phyloP scores from a whole-genome alignment of 495 filamentous ascomycete genomes.

The Trichoderma reesei region DNA sequence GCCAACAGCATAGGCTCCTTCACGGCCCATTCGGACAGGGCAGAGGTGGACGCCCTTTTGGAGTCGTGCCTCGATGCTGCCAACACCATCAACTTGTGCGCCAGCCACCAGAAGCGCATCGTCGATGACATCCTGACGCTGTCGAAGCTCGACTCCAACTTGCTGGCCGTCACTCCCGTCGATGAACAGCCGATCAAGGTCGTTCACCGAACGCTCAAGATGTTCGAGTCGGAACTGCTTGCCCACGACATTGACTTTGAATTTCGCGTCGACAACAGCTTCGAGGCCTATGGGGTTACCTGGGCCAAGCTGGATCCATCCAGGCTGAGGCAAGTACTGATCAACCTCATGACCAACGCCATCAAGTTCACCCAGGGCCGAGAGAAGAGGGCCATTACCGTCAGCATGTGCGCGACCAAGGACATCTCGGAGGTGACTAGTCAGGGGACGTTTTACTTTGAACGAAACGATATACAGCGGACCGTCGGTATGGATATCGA shows the following conservation, averaged over 20 bases:
- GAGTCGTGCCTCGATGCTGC: conserved; percentile 61
- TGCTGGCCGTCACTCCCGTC: conserved; percentile 66
- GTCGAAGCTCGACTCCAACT: conserved; percentile 75
- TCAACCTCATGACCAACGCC: conserved; percentile 70
- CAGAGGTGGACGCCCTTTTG: conserved; percentile 22
- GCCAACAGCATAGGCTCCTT: conserved; percentile 40
- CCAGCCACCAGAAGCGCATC: conserved; percentile 67
- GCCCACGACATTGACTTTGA: conserved; percentile 62
- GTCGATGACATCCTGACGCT: conserved; percentile 77
- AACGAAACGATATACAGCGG: conserved; percentile 33
- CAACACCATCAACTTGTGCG: conserved; percentile 74
- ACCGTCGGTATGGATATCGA: conserved; percentile 2
- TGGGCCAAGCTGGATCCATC: conserved; percentile 76
- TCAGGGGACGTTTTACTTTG: conserved; percentile 40
- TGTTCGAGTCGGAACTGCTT: conserved; percentile 73
- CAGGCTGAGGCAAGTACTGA: conserved; percentile 66
- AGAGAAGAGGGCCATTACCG: conserved; percentile 50
- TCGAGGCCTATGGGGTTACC: conserved; percentile 50
- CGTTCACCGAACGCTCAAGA: conserved; percentile 59
- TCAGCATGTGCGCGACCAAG: conserved; percentile 58
- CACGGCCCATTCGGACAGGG: conserved; percentile 14
- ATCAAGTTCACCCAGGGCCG: conserved; percentile 68
- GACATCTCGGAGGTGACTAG: conserved; percentile 37
- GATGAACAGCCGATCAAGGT: conserved; percentile 60
- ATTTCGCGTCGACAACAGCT: conserved; percentile 57